Base-by-base conservation (phyloP, 805 yeast genomes). In the Barnettozyma siamensis region DNA sequence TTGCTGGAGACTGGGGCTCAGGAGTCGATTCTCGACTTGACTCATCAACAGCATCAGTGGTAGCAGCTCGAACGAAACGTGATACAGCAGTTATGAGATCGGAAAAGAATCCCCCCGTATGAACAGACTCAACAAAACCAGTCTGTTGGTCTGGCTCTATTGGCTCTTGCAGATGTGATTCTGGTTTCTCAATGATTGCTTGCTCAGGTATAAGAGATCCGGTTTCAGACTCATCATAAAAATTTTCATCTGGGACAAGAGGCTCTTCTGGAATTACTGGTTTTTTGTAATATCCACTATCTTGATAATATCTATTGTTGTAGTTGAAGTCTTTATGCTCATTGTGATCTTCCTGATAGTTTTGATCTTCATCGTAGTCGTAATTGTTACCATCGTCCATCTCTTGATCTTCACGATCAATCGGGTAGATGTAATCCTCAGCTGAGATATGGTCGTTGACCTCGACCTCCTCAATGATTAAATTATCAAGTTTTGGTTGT, bases 391-490 rank as follows among this genome's bases (percentile, higher is more conserved):
- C 31, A 21, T 23, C 31, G n/a, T 4, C 18, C 31, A n/a, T 13
- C 15, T 32, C 30, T 16, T 35, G 23, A 31, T 30, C 29, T 4
- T 31, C 5, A 10, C 15, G 24, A 15, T 41, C 44, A 27, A 20
- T 18, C 6, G 28, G 18, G 26, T 41, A 41, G 8, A 32, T 21
- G 5, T 31, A 35, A 21, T 44, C 47, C 13, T 31, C 44, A 21
- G 42, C 38, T 5, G 15, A 19, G 3, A 44, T 30, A 28, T 32
- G 41, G 13, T 44, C 45, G 13, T 20, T 27, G 3, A 36, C 47
- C 15, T 44, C 44, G 31, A 44, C 39, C 19, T 41, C 32, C 15
- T 44, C 47, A 15, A 41, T 29, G 7, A 41, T 35, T n/a, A 44
- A 15, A 37, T 41, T 40, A 18, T 35, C 23, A 7, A 31, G 16